phyloP scores from a whole-genome alignment of 306 rosid species.

The Begonia peltatifolia region DNA sequence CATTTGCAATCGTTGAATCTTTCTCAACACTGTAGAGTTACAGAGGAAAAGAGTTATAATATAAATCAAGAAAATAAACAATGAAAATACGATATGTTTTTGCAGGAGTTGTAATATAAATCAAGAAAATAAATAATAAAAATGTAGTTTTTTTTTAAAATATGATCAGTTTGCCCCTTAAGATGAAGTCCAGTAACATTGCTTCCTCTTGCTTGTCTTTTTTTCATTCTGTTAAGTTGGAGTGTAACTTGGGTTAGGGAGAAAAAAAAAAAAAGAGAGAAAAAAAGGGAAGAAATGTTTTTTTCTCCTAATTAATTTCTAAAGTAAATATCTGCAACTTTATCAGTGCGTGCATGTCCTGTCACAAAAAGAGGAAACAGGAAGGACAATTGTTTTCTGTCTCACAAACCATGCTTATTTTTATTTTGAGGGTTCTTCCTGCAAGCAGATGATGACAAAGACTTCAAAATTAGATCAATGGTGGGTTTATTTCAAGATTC shows the following conservation, averaged over 20 bases:
- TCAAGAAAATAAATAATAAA: constrained; percentile 12
- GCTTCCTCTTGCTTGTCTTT: too few species aligned
- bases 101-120: constrained; percentile 10
- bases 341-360: constrained; percentile 9
- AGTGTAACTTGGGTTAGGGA: too few species aligned
- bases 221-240: too few species aligned
- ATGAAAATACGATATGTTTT: neutral
- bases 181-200: too few species aligned
- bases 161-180: too few species aligned
- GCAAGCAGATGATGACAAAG: constrained; percentile 5
- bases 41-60: constrained; percentile 2
- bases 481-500: constrained; percentile 3
- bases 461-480: constrained; percentile 1
- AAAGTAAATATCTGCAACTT: neutral
- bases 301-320: too few species aligned
- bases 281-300: too few species aligned
- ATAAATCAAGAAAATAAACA: constrained; percentile 17
- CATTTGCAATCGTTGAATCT: constrained; percentile 30
- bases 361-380: constrained; percentile 10
- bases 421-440: constrained; percentile 9
- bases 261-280: too few species aligned
- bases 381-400: constrained; percentile 6
- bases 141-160: neutral
- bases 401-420: constrained; percentile 7
- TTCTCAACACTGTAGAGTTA: constrained; percentile 29